phyloP scores from a whole-genome alignment of 345 rosid genomes.

The Kernera saxatilis region DNA sequence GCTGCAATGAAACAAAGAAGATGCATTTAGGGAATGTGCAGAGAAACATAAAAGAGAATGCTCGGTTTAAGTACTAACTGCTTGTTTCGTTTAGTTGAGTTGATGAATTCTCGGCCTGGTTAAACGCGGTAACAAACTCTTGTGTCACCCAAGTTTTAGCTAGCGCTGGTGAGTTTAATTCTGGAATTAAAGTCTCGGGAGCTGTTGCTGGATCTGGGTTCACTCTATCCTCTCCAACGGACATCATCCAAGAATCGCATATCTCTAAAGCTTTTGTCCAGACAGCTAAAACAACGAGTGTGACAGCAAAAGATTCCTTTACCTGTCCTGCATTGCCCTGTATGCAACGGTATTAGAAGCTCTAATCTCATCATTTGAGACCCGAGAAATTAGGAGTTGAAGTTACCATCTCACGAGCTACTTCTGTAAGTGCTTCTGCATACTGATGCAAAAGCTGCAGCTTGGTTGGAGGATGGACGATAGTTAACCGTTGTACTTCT shows the following conservation, averaged over 20 bases:
- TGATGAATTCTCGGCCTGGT: conserved; percentile 60
- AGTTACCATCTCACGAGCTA: conserved; percentile 63
- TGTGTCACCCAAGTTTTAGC: conserved; percentile 50
- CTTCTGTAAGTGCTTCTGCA: conserved; percentile 44
- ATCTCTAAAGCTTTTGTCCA: conserved; percentile 63
- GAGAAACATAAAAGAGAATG: background rate
- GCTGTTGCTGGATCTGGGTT: conserved; percentile 19
- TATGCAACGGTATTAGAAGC: conserved; percentile 2
- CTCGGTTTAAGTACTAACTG: conserved; percentile 36
- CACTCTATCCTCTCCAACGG: conserved; percentile 30
- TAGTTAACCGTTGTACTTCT: conserved; percentile 52
- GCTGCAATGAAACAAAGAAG: conserved; percentile 39
- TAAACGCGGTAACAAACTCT: conserved; percentile 50
- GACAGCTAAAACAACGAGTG: conserved; percentile 59
- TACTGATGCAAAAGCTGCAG: conserved; percentile 53
- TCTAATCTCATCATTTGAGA: background rate
- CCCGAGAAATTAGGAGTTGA: background rate
- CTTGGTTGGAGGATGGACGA: conserved; percentile 52
- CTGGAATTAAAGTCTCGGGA: conserved; percentile 23
- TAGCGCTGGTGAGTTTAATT: conserved; percentile 38
- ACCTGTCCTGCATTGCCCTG: conserved; percentile 56
- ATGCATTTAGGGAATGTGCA: background rate
- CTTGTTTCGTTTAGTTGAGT: conserved; percentile 40
- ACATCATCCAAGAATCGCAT: conserved; percentile 47
- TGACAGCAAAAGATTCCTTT: conserved; percentile 64